Base-by-base conservation (phyloP, 176 grass and related monocot genomes). In the bread wheat (Triticum aestivum) region DNA sequence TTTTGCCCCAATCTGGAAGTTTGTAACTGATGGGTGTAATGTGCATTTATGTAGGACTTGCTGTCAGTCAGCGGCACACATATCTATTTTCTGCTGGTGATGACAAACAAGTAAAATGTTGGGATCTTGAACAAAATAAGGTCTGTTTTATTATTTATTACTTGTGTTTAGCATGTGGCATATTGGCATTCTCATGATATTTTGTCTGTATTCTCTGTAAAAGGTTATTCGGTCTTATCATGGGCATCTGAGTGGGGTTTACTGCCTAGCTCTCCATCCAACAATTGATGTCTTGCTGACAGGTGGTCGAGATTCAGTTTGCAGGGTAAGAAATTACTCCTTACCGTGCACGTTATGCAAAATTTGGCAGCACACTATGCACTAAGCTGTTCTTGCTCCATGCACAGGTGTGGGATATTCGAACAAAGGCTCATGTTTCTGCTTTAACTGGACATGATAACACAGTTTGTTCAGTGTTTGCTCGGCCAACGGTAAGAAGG, bases 71-170 rank as follows among this genome's bases (percentile, higher is more conserved):
- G 61, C 83, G 84, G 8, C 94, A 99, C 56, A 99, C 97, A 21
- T 99, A 99, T 85, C 88, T 99, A 82, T 99, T 99, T 91, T 99
- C 97, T 69, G 97, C 97, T 91, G 97, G 97, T 77, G 97, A 96
- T 92, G 97, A 99, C 80, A 99, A 99, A 84, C 97, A 99, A 99
- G 97, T 99, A 44, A 99, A 99, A 82, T 99, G 97, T 80, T 99
- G 97, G 97, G 97, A 99, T 65, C 97, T 99, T 88, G 97, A 99
- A 90, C 97, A 99, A 84, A 99, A 99, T 83, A 99, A 99, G 94
- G 97, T 99, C 88, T 64, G 65, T 6, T 82, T 79, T 75, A 54
- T 64, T 76, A 81, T 71, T 87, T 75, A 39, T 87, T 42, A 47
- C n/a, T 69, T 23, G 21, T 56, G 54, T 56, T 21, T 33, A 66